Percentiles rank a stretch among this genome's conserved stretches.
Conservation (phyloP, 768 basidiomycete species). For the Termitomyces sp. region DNA sequence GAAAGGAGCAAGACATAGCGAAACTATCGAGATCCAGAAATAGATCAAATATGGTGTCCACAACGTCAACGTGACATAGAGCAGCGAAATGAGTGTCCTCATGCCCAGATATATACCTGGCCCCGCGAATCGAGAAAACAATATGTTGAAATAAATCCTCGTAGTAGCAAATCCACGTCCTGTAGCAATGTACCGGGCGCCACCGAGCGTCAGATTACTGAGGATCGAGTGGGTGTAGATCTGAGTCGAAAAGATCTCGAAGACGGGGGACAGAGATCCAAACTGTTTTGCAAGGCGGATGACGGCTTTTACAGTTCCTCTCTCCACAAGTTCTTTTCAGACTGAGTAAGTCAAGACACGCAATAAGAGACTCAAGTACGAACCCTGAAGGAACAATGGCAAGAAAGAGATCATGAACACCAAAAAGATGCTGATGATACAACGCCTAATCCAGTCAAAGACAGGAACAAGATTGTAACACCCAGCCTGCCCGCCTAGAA, state of each 20-base stretch:
- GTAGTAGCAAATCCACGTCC: conserved; percentile 98
- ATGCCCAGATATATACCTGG: conserved; percentile 98
- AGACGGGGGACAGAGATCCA: conserved; percentile 87
- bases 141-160: conserved; percentile 88
- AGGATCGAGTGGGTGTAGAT: conserved; percentile 98
- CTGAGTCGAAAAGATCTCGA: conserved; percentile 98
- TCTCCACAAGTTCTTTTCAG: conserved; percentile 81
- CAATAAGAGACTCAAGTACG: conserved; percentile 11
- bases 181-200: conserved; percentile 97
- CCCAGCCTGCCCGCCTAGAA: conserved; percentile 74
- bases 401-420: conserved; percentile 98
- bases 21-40: conserved; percentile 95
- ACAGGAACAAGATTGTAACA: conserved; percentile 95
- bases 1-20: conserved; percentile 94
- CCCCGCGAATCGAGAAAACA: conserved; percentile 98
- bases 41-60: conserved; percentile 94
- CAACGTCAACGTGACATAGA: conserved; percentile 88
- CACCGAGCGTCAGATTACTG: conserved; percentile 95
- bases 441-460: conserved; percentile 92
- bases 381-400: conserved; percentile 93
- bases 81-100: conserved; percentile 85
- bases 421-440: conserved; percentile 97
- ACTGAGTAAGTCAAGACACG: conserved; percentile 15
- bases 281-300: conserved; percentile 94
- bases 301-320: conserved; percentile 89